Conservation (phyloP, 2,329 filamentous ascomycete species). For the Grosmannia penicillata region DNA sequence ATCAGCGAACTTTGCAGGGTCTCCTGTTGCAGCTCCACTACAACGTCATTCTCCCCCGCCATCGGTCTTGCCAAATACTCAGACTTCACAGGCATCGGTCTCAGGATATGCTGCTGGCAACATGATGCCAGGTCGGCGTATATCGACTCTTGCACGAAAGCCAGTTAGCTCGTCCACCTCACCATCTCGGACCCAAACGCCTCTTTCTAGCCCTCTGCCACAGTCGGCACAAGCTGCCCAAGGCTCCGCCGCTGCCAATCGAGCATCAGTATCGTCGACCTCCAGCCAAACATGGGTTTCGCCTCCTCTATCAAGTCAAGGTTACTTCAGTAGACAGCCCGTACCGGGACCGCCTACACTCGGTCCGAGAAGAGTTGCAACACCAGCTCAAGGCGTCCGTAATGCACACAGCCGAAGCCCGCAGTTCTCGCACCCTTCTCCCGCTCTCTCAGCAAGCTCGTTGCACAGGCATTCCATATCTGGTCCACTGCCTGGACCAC, state of each 20-base stretch:
- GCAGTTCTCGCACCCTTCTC: slow-evolving; percentile 5
- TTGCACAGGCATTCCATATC: slow-evolving; percentile 5
- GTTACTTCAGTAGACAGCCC: too few relatives aligned
- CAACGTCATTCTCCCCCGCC: too few relatives aligned
- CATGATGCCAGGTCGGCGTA: too few relatives aligned
- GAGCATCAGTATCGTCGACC: slow-evolving; percentile 4
- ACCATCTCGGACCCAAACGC: too few relatives aligned
- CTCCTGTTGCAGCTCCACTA: neutral
- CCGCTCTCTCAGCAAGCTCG: slow-evolving; percentile 2
- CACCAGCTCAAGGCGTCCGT: neutral
- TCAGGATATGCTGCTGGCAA: too few relatives aligned
- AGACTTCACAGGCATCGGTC: too few relatives aligned
- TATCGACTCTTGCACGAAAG: too few relatives aligned
- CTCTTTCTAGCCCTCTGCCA: neutral
- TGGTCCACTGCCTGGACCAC: neutral
- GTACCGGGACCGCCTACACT: neutral
- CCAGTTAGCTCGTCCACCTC: too few relatives aligned
- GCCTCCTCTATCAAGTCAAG: too few relatives aligned
- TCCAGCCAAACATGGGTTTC: neutral
- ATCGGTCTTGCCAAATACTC: too few relatives aligned
- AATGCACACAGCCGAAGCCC: slow-evolving; percentile 5
- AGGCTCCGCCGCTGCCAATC: neutral
- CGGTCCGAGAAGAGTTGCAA: neutral
- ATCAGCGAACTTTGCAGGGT: too few relatives aligned
- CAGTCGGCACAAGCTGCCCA: neutral